Percentiles rank a stretch among this genome's conserved stretches.
Evolutionary conservation across 768 basidiomycete species (phyloP).

Genomic region (Boletus sensibilis): DNA sequence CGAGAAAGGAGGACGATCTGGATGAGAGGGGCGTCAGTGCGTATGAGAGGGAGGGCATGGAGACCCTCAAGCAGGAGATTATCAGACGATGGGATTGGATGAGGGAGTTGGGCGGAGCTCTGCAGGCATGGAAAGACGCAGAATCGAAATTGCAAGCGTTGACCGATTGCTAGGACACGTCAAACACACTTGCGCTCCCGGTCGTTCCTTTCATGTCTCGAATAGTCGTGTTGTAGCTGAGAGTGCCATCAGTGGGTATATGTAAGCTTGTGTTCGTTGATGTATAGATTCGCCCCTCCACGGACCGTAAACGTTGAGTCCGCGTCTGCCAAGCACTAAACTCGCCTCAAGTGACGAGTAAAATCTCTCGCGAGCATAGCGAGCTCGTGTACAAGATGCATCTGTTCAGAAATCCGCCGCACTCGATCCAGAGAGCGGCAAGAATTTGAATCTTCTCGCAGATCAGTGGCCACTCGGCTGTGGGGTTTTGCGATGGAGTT

Average conservation of each 20-base stretch:
- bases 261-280: background rate
- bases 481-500: background rate
- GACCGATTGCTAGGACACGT: background rate
- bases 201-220: no score
- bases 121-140: slow-evolving; percentile 19
- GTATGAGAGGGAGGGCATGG: slow-evolving; percentile 20
- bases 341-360: background rate
- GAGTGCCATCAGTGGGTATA: no score
- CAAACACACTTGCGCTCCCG: background rate
- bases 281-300: background rate
- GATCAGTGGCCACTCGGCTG: no score
- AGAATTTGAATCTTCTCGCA: no score
- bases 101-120: slow-evolving; percentile 4
- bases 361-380: background rate
- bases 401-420: background rate
- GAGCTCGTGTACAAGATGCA: background rate
- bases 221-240: no score
- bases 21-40: slow-evolving; percentile 9
- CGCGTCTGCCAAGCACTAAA: background rate
- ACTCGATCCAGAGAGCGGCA: background rate
- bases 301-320: background rate
- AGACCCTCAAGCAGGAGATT: slow-evolving; percentile 12
- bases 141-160: slow-evolving; percentile 9
- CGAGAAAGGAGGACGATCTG: slow-evolving; percentile 1
- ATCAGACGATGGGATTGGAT: slow-evolving; percentile 15